Conservation (phyloP, 768 basidiomycete genomes). For the Rhizopogon salebrosus region DNA sequence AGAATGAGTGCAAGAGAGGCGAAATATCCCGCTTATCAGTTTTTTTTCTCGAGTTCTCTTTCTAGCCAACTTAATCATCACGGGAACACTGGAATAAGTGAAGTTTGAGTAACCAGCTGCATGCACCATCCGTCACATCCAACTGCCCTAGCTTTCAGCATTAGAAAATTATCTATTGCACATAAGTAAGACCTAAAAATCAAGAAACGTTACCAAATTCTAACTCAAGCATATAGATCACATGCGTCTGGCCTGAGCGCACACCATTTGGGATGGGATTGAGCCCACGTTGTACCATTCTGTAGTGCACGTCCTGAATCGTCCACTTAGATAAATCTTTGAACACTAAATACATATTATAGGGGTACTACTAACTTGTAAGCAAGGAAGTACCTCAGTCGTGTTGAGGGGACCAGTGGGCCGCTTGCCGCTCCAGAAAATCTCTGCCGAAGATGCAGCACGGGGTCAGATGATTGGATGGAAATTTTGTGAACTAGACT, state of each 20-base stretch:
- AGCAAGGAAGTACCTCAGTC: conserved; percentile 49
- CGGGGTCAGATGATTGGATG: conserved; percentile 72
- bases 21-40: no score
- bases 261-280: conserved; percentile 61
- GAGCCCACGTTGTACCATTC: conserved; percentile 59
- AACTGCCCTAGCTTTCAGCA: no score
- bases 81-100: no score
- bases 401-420: conserved; percentile 32
- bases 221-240: conserved; percentile 32
- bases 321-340: not conserved
- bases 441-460: conserved; percentile 64
- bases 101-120: no score
- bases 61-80: no score
- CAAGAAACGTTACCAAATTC: no score
- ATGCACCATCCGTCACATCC: not conserved
- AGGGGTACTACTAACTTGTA: conserved; percentile 39
- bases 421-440: conserved; percentile 64
- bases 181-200: no score
- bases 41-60: no score
- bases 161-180: no score
- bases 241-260: conserved; percentile 57
- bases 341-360: conserved; percentile 21
- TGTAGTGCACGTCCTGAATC: conserved; percentile 35
- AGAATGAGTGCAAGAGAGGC: not conserved
- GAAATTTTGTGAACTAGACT: conserved; percentile 62